Conservation (phyloP, 805 yeast genomes). For the Ascoidea rubescens region DNA sequence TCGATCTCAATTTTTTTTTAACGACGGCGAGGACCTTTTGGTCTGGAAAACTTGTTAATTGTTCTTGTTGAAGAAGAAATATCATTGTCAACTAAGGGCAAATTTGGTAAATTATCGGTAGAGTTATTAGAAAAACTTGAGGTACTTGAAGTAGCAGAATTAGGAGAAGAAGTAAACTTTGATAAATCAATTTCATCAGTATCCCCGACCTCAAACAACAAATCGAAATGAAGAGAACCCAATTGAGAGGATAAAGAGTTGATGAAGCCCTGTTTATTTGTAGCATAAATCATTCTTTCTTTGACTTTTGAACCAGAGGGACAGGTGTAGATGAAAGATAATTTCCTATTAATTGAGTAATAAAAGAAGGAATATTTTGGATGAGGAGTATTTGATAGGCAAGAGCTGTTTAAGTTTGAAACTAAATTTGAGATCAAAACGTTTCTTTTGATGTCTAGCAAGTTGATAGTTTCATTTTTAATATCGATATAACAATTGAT, state of each 20-base stretch:
- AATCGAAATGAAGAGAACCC: constrained; percentile 22
- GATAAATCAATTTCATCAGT: constrained; percentile 49
- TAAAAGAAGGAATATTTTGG: constrained; percentile 51
- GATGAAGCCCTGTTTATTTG: constrained; percentile 53
- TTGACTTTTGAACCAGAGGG: constrained; percentile 84
- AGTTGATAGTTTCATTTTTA: constrained; percentile 31
- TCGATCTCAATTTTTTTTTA: neutral
- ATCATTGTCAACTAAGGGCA: too few species aligned
- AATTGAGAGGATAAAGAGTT: constrained; percentile 34
- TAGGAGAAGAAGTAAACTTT: constrained; percentile 18
- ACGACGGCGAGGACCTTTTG: constrained; percentile 10
- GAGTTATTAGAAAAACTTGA: neutral
- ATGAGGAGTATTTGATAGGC: constrained; percentile 13
- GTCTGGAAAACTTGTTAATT: constrained; percentile 3
- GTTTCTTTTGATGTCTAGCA: constrained; percentile 17
- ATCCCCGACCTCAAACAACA: constrained; percentile 59
- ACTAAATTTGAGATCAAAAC: constrained; percentile 18
- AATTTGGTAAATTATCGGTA: neutral
- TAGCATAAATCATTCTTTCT: constrained; percentile 87
- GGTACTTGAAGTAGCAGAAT: neutral
- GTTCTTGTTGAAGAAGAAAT: neutral
- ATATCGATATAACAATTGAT: constrained; percentile 38
- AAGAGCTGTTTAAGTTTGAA: constrained; percentile 15
- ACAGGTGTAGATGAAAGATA: constrained; percentile 67
- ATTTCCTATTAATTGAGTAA: constrained; percentile 19